phyloP scores from a whole-genome alignment of 192 early-diverging fungal genomes.

The Coemansia sp. region DNA sequence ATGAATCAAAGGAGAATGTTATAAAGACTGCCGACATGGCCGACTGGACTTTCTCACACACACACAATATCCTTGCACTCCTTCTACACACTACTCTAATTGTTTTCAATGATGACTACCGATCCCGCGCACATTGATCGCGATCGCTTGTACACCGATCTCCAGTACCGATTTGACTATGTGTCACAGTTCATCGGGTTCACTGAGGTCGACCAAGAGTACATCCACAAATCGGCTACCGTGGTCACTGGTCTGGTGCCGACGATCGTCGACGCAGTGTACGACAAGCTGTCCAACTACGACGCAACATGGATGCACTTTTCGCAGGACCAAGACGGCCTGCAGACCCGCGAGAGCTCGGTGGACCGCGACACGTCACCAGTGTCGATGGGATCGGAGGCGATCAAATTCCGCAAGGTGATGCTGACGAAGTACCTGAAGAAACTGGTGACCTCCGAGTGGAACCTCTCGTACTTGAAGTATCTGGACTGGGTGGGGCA shows the following conservation, averaged over 20 bases:
- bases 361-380: constrained; percentile 21
- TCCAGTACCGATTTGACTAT: constrained; percentile 77
- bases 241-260: constrained; percentile 69
- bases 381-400: constrained; percentile 62
- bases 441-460: constrained; percentile 59
- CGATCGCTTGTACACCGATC: constrained; percentile 68
- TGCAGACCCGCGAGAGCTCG: constrained; percentile 31
- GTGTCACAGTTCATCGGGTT: constrained; percentile 75
- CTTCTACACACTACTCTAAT: not conserved
- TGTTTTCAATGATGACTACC: constrained; percentile 8
- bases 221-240: constrained; percentile 64
- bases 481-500: constrained; percentile 81
- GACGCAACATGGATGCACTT: constrained; percentile 77
- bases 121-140: constrained; percentile 64
- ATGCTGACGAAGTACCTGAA: constrained; percentile 71
- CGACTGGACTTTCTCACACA: not conserved
- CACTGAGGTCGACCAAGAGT: constrained; percentile 64
- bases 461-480: constrained; percentile 57
- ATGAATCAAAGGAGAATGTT: not conserved
- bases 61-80: not conserved
- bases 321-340: constrained; percentile 66
- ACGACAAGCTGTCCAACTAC: constrained; percentile 65
- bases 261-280: constrained; percentile 76
- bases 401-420: constrained; percentile 80
- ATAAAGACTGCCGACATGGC: not conserved